phyloP scores from a whole-genome alignment of 345 rosid genomes.

The Ceriops tagal region DNA sequence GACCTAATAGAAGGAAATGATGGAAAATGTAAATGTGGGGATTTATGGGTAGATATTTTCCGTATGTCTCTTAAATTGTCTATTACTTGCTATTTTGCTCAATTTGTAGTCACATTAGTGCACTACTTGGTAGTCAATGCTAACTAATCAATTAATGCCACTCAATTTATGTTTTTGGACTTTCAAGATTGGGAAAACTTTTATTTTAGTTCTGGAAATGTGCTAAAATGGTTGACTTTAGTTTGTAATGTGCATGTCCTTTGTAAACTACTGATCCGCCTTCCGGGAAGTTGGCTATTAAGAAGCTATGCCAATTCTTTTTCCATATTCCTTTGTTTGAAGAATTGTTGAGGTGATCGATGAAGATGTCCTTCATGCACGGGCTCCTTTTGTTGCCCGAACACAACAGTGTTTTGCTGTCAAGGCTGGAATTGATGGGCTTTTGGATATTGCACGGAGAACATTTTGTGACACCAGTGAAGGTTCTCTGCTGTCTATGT shows the following conservation, averaged over 20 bases:
- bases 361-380: slow-evolving; percentile 95
- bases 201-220: too few relatives aligned
- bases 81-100: too few relatives aligned
- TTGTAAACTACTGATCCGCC: background rate
- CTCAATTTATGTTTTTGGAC: too few relatives aligned
- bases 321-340: background rate
- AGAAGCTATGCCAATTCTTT: slow-evolving; percentile 17
- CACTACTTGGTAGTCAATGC: too few relatives aligned
- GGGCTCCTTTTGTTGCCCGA: slow-evolving; percentile 91
- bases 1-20: slow-evolving; percentile 6
- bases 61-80: too few relatives aligned
- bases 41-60: too few relatives aligned
- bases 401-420: slow-evolving; percentile 99
- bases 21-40: too few relatives aligned
- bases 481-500: slow-evolving; percentile 46
- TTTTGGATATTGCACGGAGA: slow-evolving; percentile 86
- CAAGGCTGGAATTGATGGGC: slow-evolving; percentile 92
- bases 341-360: slow-evolving; percentile 88
- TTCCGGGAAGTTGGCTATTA: background rate
- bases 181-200: too few relatives aligned
- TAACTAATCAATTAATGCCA: too few relatives aligned
- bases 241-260: background rate
- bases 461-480: slow-evolving; percentile 95
- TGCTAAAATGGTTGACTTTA: background rate
- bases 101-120: too few relatives aligned